Evolutionary conservation across 2,329 filamentous ascomycete genomes (phyloP).

Genomic region (Clonostachys sp.): DNA sequence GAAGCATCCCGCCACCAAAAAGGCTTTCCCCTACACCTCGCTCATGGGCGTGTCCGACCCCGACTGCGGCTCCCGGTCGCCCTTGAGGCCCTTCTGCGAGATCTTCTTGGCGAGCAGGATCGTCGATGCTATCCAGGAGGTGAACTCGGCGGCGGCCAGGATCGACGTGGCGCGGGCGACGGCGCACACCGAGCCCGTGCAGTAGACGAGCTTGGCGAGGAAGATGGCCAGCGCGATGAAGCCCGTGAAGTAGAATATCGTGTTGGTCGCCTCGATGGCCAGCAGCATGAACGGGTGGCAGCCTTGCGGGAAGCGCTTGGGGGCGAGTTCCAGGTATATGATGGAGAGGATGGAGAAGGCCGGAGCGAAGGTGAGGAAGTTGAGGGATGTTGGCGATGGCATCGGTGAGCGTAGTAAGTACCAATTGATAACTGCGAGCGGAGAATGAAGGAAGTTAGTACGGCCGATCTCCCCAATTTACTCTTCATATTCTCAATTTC

Average conservation of each 20-base stretch:
- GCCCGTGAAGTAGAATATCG: conserved; percentile 53
- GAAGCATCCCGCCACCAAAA: no score
- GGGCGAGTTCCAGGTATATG: conserved; percentile 44
- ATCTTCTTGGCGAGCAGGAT: conserved; percentile 39
- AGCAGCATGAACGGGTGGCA: conserved; percentile 44
- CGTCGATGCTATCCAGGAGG: conserved; percentile 45
- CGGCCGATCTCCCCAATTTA: no score
- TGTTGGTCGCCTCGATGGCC: conserved; percentile 44
- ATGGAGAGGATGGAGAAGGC: conserved; percentile 51
- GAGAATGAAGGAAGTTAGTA: no score
- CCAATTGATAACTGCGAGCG: conserved; percentile 50
- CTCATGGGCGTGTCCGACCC: background rate
- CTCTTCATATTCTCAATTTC: no score
- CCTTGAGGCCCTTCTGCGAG: conserved; percentile 30
- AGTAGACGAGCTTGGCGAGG: conserved; percentile 50
- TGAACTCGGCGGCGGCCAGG: conserved; percentile 48
- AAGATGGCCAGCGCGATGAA: conserved; percentile 56
- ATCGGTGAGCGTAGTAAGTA: conserved; percentile 51
- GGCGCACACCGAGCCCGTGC: conserved; percentile 51
- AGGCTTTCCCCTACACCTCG: no score
- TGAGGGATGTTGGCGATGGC: conserved; percentile 49
- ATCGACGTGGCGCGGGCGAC: conserved; percentile 50
- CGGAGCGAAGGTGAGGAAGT: conserved; percentile 52
- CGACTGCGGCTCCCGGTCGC: background rate
- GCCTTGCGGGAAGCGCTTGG: conserved; percentile 36